Percentiles rank a stretch among this genome's conserved stretches.
phyloP scores from a whole-genome alignment of 108 stramenopile species.

The Cyclotella baltica region DNA sequence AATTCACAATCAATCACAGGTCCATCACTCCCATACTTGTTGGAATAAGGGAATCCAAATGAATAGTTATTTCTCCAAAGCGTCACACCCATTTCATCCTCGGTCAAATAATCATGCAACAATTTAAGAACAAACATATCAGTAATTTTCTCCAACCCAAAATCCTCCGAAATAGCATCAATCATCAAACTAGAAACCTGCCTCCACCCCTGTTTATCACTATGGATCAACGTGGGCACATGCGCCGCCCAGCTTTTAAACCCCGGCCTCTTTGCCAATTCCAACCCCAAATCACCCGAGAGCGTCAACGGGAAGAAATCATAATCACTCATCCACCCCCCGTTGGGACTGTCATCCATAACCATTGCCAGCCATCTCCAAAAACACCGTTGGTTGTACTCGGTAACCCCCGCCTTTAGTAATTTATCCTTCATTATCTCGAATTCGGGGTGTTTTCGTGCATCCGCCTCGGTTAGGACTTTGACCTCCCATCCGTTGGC shows the following conservation, averaged over 20 bases:
- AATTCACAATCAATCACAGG: conserved; percentile 16
- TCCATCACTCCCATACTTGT: background rate
- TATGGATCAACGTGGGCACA: conserved; percentile 22
- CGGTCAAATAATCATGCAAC: conserved; percentile 15
- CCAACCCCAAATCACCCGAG: conserved; percentile 14
- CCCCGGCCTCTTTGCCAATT: background rate
- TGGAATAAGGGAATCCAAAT: conserved; percentile 9
- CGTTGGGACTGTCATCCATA: background rate
- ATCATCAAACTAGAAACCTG: conserved; percentile 20
- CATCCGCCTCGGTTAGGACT: conserved; percentile 10
- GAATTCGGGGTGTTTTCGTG: conserved; percentile 20
- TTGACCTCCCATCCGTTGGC: conserved; percentile 22
- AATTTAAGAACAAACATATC: conserved; percentile 25
- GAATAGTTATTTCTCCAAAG: conserved; percentile 18
- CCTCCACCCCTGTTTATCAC: conserved; percentile 14
- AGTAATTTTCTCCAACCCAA: conserved; percentile 11
- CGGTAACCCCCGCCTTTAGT: background rate
- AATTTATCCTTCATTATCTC: conserved; percentile 14
- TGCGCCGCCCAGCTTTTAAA: conserved; percentile 22
- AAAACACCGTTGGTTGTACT: conserved; percentile 23
- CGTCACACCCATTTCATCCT: conserved; percentile 20
- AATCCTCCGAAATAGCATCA: conserved; percentile 18
- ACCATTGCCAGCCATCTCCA: conserved; percentile 24
- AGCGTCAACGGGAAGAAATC: conserved; percentile 22
- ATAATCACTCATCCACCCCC: conserved; percentile 33